Percentiles rank a stretch among this genome's conserved stretches.
Evolutionary conservation across 2,329 filamentous ascomycete species (phyloP).

Genomic region (Monilinia polystroma): DNA sequence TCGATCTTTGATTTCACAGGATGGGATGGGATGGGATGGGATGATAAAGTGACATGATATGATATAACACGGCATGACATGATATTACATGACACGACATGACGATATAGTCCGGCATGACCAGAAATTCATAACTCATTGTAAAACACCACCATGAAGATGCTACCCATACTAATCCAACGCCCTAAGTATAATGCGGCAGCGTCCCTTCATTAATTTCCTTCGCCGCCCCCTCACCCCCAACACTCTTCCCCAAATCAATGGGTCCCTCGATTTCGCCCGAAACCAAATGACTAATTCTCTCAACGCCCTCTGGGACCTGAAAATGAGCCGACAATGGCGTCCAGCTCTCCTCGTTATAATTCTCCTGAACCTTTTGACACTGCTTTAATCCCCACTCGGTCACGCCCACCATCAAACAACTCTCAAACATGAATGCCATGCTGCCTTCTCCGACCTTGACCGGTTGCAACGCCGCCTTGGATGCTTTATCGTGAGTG

Average conservation of each 20-base stretch:
- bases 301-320: constrained; percentile 32
- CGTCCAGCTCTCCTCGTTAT: constrained; percentile 68
- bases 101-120: too few species aligned
- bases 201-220: not conserved
- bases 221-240: constrained; percentile 14
- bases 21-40: too few species aligned
- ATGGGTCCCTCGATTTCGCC: constrained; percentile 22
- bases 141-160: too few species aligned
- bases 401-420: constrained; percentile 68
- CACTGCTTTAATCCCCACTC: constrained; percentile 70
- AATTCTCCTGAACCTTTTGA: constrained; percentile 65
- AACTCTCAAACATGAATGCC: constrained; percentile 65
- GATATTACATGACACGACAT: too few species aligned
- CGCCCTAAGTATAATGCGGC: not conserved
- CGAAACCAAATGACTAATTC: constrained; percentile 34
- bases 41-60: too few species aligned
- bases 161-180: too few species aligned
- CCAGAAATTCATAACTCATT: too few species aligned
- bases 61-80: too few species aligned
- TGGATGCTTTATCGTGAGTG: constrained; percentile 55
- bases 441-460: constrained; percentile 60
- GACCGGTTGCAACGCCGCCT: constrained; percentile 52
- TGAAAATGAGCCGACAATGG: constrained; percentile 52
- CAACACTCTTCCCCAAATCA: constrained; percentile 29
- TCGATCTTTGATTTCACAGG: too few species aligned